phyloP scores from a whole-genome alignment of 2,329 filamentous ascomycete species.

The Lizonia empirigonia region DNA sequence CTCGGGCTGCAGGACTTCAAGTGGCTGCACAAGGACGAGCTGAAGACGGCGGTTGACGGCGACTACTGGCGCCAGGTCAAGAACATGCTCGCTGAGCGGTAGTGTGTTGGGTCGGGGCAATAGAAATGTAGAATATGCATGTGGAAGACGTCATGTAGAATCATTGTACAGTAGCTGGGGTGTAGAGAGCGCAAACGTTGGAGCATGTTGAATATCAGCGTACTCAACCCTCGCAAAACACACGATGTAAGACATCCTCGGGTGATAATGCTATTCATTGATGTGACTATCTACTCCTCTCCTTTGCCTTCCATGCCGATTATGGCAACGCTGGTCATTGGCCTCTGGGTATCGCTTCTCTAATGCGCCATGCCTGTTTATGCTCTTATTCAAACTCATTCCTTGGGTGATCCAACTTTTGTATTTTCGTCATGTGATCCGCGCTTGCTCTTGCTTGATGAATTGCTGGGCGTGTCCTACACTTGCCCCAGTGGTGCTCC shows the following conservation, averaged over 20 bases:
- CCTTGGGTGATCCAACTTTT: not conserved
- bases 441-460: not conserved
- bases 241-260: too few relatives aligned
- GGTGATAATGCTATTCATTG: not conserved
- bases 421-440: not conserved
- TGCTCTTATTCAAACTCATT: slow-evolving; percentile 2
- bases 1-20: slow-evolving; percentile 81
- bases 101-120: slow-evolving; percentile 23
- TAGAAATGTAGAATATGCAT: slow-evolving; percentile 15
- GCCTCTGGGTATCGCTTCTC: slow-evolving; percentile 10
- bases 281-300: not conserved
- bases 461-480: slow-evolving; percentile 13
- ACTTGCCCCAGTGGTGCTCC: slow-evolving; percentile 43
- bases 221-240: not conserved
- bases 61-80: slow-evolving; percentile 76
- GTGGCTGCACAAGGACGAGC: slow-evolving; percentile 91
- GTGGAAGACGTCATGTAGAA: slow-evolving; percentile 9
- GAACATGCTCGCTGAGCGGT: slow-evolving; percentile 85
- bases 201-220: slow-evolving; percentile 5
- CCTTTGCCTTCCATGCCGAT: not conserved
- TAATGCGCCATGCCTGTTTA: slow-evolving; percentile 6
- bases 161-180: slow-evolving; percentile 12
- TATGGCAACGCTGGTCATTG: not conserved
- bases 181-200: not conserved
- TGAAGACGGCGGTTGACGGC: slow-evolving; percentile 67